Base-by-base conservation (phyloP, 257 asterid species). In the Anisodus acutangulus region DNA sequence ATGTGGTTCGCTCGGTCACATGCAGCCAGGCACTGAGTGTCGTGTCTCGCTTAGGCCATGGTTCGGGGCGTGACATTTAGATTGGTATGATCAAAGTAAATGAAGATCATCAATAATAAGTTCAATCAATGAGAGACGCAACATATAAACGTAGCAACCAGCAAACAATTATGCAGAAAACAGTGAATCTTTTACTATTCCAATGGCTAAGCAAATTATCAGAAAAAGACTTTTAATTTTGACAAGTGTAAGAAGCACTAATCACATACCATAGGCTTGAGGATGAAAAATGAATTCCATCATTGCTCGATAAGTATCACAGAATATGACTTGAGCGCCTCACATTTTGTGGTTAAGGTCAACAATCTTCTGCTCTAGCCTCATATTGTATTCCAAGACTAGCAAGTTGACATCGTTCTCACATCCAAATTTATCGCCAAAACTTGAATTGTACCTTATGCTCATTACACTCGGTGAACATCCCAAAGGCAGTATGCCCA, bases 401-500 rank as follows among this genome's bases (percentile, higher is more conserved):
- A 89, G 78, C 74, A 17, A 22, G 84, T 92, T 92, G 41, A 91
- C 90, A 85, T 91, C 90, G 62, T 89, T 87, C 11, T 58, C 83
- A 82, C 97, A 93, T 57, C 89, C 89, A 11, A 9, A 54, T 68
- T 49, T 79, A 26, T 54, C 68, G 19, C 84, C 76, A 3, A 22
- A 2, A 3, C 78, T 85, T 7, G 89, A 79, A 78, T 83, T 60
- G 43, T 82, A 66, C 86, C 83, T 53, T 12, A 22, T 76, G 80
- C 82, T 82, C 82, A 84, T 78, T 64, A 87, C 47, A 17, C 86
- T 88, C 6, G 97, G 95, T 11, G 93, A 83, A 78, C 93, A 92
- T 62, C 97, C 97, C 84, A 93, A 79, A 26, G 97, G 97, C 55
- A 92, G 80, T n/a, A 92, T 88, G 1, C 97, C 93, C 53, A 91